phyloP scores from a whole-genome alignment of 352 stramenopile genomes.

The Pythium folliculosum region DNA sequence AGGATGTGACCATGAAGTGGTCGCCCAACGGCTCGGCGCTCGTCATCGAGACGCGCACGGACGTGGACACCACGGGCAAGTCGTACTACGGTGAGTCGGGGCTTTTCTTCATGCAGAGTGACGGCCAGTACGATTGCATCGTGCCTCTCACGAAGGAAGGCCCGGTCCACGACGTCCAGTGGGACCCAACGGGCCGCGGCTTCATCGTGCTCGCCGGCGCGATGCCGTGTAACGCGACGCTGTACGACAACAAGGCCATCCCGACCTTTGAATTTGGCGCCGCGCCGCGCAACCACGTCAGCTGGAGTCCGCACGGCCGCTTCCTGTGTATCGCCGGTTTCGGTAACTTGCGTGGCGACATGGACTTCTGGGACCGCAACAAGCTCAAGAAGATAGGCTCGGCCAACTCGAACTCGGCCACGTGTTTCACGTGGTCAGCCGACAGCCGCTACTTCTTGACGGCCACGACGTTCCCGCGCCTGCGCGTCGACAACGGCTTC shows the following conservation, averaged over 20 bases:
- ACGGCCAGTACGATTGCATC: slow-evolving; percentile 91
- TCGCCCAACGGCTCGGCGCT: slow-evolving; percentile 83
- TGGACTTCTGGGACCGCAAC: slow-evolving; percentile 96
- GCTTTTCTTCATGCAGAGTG: slow-evolving; percentile 94
- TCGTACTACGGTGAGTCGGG: slow-evolving; percentile 98
- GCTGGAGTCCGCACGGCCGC: slow-evolving; percentile 94
- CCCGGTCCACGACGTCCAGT: slow-evolving; percentile 94
- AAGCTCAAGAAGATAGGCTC: slow-evolving; percentile 95
- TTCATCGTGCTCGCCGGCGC: slow-evolving; percentile 95
- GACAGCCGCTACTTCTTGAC: slow-evolving; percentile 95
- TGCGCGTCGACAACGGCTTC: slow-evolving; percentile 99
- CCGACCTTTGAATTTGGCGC: slow-evolving; percentile 96
- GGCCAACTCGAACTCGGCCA: slow-evolving; percentile 79
- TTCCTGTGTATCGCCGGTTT: slow-evolving; percentile 96
- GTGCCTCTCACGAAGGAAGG: slow-evolving; percentile 89
- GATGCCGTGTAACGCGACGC: slow-evolving; percentile 94
- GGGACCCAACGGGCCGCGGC: slow-evolving; percentile 89
- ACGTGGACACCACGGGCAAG: slow-evolving; percentile 92
- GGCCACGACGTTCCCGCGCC: slow-evolving; percentile 95
- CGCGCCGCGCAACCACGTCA: slow-evolving; percentile 95
- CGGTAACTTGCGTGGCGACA: slow-evolving; percentile 96
- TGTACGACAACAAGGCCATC: slow-evolving; percentile 96
- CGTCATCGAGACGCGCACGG: slow-evolving; percentile 91
- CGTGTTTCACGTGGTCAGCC: slow-evolving; percentile 91
- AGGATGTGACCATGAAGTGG: slow-evolving; percentile 91